A percentile compares a stretch with the other conserved stretches of the same genome.
Evolutionary conservation across 768 basidiomycete species (phyloP).

Genomic region (Lentinula boryana): DNA sequence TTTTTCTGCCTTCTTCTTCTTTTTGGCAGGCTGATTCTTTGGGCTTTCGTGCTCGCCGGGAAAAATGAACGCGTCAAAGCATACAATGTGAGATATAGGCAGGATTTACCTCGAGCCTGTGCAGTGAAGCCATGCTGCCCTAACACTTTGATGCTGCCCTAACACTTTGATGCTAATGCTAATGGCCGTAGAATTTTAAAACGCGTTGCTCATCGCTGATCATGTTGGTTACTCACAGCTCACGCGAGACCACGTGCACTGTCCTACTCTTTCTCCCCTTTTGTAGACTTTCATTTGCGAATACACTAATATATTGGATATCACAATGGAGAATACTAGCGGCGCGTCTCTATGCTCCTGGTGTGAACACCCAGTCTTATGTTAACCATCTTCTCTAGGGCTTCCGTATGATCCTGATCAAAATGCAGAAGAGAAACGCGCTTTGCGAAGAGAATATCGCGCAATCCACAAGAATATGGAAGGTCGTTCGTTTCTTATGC

Average conservation of each 20-base stretch:
- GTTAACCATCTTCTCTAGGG: background rate
- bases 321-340: conserved; percentile 1
- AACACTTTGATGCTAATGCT: background rate
- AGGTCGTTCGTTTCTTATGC: conserved; percentile 34
- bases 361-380: background rate
- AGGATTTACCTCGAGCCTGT: background rate
- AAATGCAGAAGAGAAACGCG: conserved; percentile 73
- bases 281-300: no score
- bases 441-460: conserved; percentile 69
- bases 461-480: conserved; percentile 55
- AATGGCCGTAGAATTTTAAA: background rate
- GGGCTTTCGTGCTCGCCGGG: conserved; percentile 39
- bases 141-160: background rate
- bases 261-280: background rate
- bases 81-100: background rate
- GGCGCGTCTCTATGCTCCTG: background rate
- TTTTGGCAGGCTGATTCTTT: conserved; percentile 40
- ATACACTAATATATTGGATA: background rate
- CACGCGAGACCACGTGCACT: background rate
- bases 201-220: background rate
- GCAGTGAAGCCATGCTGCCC: background rate
- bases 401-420: conserved; percentile 75
- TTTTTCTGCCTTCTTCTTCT: conserved; percentile 50
- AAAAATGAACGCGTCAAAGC: background rate
- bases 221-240: background rate